phyloP scores from a whole-genome alignment of 371 early-diverging fungal species.

The Rhizopus sp. region DNA sequence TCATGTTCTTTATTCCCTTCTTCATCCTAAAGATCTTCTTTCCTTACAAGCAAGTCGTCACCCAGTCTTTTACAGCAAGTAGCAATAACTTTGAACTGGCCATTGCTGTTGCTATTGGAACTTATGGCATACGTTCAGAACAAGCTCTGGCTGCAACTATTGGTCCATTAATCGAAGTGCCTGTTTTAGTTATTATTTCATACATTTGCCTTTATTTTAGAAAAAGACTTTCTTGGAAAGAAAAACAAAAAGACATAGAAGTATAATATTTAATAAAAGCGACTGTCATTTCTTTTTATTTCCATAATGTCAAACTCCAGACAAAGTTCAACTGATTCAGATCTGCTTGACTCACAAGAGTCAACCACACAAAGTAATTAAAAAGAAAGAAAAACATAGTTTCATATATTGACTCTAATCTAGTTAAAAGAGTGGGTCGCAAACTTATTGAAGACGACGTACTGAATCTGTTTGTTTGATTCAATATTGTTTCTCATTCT shows the following conservation, averaged over 20 bases:
- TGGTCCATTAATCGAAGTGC: slow-evolving; percentile 81
- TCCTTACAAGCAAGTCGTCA: slow-evolving; percentile 55
- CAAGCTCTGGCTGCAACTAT: slow-evolving; percentile 72
- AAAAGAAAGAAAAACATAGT: too few species aligned
- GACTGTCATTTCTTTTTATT: too few species aligned
- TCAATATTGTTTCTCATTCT: neutral
- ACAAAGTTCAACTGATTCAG: too few species aligned
- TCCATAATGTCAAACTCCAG: too few species aligned
- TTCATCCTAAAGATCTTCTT: slow-evolving; percentile 29
- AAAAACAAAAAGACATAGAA: neutral
- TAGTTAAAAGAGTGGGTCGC: neutral
- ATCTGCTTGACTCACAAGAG: too few species aligned
- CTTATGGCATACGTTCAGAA: slow-evolving; percentile 66
- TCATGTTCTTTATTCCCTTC: slow-evolving; percentile 60
- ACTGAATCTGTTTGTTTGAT: neutral
- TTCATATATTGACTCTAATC: neutral
- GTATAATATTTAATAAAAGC: too few species aligned
- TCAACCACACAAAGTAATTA: neutral
- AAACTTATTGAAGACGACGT: neutral
- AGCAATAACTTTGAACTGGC: slow-evolving; percentile 81
- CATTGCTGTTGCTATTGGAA: slow-evolving; percentile 73
- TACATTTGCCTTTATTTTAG: slow-evolving; percentile 31
- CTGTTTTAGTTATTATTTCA: slow-evolving; percentile 43
- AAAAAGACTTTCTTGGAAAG: slow-evolving; percentile 29
- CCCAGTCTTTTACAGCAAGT: slow-evolving; percentile 73